Percentiles rank a stretch among this genome's conserved stretches.
Conservation (phyloP, 768 basidiomycete genomes). For the Zangia roseola region DNA sequence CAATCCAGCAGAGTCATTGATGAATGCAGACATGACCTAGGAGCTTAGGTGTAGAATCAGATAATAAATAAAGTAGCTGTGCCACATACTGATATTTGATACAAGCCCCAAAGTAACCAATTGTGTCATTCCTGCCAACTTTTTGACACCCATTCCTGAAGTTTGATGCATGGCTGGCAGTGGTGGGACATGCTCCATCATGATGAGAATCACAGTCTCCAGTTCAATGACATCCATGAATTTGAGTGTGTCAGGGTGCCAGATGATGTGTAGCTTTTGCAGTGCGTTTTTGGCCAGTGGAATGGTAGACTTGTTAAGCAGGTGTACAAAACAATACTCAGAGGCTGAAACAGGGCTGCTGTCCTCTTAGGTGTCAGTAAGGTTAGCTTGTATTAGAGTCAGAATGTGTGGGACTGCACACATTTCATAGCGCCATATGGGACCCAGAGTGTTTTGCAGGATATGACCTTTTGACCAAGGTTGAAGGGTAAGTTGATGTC, state of each 20-base stretch:
- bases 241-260: constrained; percentile 95
- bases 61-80: neutral
- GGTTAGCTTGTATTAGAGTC: constrained; percentile 12
- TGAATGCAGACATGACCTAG: constrained; percentile 84
- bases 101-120: constrained; percentile 92
- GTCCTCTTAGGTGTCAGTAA: constrained; percentile 67
- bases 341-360: constrained; percentile 40
- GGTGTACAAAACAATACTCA: too few species aligned
- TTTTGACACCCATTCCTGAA: constrained; percentile 64
- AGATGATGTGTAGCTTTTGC: constrained; percentile 83
- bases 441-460: constrained; percentile 75
- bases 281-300: constrained; percentile 31
- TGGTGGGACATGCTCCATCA: constrained; percentile 91
- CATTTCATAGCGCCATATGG: constrained; percentile 87
- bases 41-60: neutral
- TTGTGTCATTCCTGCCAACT: constrained; percentile 71
- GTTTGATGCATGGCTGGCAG: constrained; percentile 55
- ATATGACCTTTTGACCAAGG: constrained; percentile 68
- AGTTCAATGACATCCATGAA: constrained; percentile 94
- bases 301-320: too few species aligned
- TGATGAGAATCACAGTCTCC: constrained; percentile 82
- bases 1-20: constrained; percentile 80
- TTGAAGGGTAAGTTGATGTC: constrained; percentile 87
- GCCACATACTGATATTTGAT: constrained; percentile 73
- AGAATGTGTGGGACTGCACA: constrained; percentile 42